phyloP scores from a whole-genome alignment of 2,329 filamentous ascomycete genomes.

The Esteya vermicola region DNA sequence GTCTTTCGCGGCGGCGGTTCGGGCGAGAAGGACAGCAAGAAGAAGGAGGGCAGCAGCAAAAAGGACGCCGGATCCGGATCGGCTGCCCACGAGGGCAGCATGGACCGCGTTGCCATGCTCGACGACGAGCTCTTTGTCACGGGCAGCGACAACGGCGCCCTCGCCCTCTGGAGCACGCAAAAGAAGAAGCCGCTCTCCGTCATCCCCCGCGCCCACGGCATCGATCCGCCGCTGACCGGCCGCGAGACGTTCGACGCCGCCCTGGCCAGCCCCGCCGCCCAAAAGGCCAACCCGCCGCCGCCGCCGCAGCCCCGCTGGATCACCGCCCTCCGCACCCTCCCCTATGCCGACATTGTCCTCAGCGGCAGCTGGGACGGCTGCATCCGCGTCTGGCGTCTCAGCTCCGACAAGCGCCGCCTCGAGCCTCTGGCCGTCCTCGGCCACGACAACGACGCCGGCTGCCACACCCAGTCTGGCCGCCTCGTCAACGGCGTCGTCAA shows the following conservation, averaged over 20 bases:
- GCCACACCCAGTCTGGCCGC: constrained; percentile 2
- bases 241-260: constrained; percentile 27
- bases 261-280: constrained; percentile 58
- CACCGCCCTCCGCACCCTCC: constrained; percentile 73
- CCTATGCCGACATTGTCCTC: constrained; percentile 80
- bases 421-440: constrained; percentile 58
- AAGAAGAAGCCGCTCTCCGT: constrained; percentile 92
- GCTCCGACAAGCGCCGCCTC: constrained; percentile 67
- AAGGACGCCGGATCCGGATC: constrained; percentile 4
- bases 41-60: constrained; percentile 28
- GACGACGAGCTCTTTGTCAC: constrained; percentile 85
- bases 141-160: constrained; percentile 76
- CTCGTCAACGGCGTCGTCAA: constrained; percentile 60
- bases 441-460: constrained; percentile 7
- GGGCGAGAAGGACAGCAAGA: constrained; percentile 16
- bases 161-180: constrained; percentile 76
- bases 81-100: constrained; percentile 59
- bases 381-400: constrained; percentile 73
- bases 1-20: constrained; percentile 79
- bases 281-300: constrained; percentile 53
- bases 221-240: constrained; percentile 56
- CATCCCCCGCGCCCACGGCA: constrained; percentile 67
- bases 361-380: constrained; percentile 91
- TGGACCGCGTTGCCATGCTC: constrained; percentile 84
- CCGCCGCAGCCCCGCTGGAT: constrained; percentile 70